A percentile compares a stretch with the other conserved stretches of the same genome.
These are phyloP conservation scores for Penicillium atrosanguineum DNA, from an alignment of 495 filamentous ascomycete species.

Conservation along the genomic window DNA sequence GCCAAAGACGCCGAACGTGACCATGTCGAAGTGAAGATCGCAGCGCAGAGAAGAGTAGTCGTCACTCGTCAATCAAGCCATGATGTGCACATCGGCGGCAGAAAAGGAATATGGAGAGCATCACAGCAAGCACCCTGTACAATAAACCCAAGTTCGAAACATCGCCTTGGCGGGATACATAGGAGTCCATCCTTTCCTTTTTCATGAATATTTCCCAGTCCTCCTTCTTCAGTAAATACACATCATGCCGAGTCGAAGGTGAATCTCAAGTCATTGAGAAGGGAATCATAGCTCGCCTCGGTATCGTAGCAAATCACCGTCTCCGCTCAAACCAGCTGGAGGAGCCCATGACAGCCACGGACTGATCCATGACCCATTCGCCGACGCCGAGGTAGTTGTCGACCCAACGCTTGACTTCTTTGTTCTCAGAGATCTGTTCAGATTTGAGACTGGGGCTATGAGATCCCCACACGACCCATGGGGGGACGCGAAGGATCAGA, in stretches of 20 bases:
- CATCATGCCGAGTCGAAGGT: not conserved
- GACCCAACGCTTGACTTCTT: slow-evolving; percentile 84
- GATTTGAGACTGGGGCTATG: slow-evolving; percentile 79
- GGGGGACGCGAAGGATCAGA: slow-evolving; percentile 33
- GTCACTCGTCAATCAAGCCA: slow-evolving; percentile 19
- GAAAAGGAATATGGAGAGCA: not conserved
- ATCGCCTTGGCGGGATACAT: not conserved
- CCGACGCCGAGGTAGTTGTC: slow-evolving; percentile 94
- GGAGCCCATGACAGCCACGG: slow-evolving; percentile 82
- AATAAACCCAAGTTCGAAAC: not conserved
- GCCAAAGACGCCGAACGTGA: slow-evolving; percentile 21
- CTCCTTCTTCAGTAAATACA: not conserved
- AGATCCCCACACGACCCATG: slow-evolving; percentile 25
- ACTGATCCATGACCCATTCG: slow-evolving; percentile 98
- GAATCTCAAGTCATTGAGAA: slow-evolving; percentile 11
- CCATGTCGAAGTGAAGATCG: slow-evolving; percentile 8
- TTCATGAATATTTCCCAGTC: not conserved
- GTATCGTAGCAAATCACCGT: slow-evolving; percentile 52
- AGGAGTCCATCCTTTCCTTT: not conserved
- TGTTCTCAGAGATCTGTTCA: slow-evolving; percentile 81
- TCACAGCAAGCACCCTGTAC: not conserved
- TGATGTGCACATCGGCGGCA: not conserved
- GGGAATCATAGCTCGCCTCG: slow-evolving; percentile 4
- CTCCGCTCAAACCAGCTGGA: slow-evolving; percentile 87
- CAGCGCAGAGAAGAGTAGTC: slow-evolving; percentile 20